Evolutionary conservation across 495 filamentous ascomycete genomes (phyloP).

Genomic region (Hypomontagnella monticulosa): DNA sequence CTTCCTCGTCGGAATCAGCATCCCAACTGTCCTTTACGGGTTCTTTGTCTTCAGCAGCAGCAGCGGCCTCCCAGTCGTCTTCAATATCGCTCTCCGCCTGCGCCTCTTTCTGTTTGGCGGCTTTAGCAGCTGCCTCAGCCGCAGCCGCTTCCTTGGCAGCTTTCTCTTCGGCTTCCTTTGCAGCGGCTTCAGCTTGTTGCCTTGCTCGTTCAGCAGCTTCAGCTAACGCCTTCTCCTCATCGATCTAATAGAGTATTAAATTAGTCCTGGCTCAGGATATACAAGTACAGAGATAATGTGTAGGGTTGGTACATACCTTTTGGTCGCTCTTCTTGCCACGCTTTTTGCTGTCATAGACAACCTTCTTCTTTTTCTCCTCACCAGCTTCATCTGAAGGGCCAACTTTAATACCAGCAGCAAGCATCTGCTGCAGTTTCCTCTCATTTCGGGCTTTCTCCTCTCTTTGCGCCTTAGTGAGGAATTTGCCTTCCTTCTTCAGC

Average conservation of each 20-base stretch:
- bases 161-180: slow-evolving; percentile 68
- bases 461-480: slow-evolving; percentile 91
- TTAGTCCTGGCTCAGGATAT: background rate
- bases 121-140: slow-evolving; percentile 66
- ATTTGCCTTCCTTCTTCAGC: slow-evolving; percentile 93
- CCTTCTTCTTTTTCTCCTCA: slow-evolving; percentile 77
- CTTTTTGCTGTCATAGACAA: slow-evolving; percentile 78
- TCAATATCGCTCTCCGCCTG: slow-evolving; percentile 67
- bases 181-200: slow-evolving; percentile 70
- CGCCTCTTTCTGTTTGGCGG: slow-evolving; percentile 58
- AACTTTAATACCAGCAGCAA: slow-evolving; percentile 84
- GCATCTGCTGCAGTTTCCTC: slow-evolving; percentile 91
- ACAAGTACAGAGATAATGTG: background rate
- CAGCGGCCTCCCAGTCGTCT: slow-evolving; percentile 91
- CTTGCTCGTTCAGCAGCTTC: slow-evolving; percentile 75
- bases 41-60: slow-evolving; percentile 63
- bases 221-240: slow-evolving; percentile 74
- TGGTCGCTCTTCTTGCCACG: slow-evolving; percentile 74
- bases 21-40: slow-evolving; percentile 95
- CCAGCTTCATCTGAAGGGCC: slow-evolving; percentile 71
- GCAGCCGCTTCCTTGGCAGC: slow-evolving; percentile 62
- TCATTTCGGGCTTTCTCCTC: slow-evolving; percentile 86
- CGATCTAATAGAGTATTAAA: slow-evolving; percentile 55
- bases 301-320: slow-evolving; percentile 61
- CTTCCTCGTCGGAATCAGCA: slow-evolving; percentile 82